Conservation (phyloP, 495 filamentous ascomycete genomes). For the Thermochaetoides thermophila region DNA sequence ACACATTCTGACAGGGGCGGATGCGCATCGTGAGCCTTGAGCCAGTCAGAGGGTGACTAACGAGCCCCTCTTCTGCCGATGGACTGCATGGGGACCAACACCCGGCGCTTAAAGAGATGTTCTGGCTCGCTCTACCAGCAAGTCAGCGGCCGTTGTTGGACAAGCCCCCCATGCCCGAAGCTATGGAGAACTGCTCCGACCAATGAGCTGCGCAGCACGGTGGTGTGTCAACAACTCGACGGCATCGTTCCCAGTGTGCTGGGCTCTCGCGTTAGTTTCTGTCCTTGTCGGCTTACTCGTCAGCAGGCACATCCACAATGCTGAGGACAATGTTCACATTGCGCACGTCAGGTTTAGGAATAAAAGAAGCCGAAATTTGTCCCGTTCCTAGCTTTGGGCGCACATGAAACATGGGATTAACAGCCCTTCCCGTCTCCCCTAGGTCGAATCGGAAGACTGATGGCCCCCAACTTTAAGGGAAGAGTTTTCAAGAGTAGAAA, state of each 20-base stretch:
- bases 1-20: slow-evolving; percentile 10
- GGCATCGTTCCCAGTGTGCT: slow-evolving; percentile 16
- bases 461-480: too few relatives aligned
- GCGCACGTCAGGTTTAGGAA: too few relatives aligned
- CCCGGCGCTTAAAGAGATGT: slow-evolving; percentile 23
- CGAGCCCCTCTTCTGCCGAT: slow-evolving; percentile 15
- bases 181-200: slow-evolving; percentile 5
- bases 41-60: slow-evolving; percentile 16
- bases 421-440: too few relatives aligned
- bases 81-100: slow-evolving; percentile 19
- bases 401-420: too few relatives aligned
- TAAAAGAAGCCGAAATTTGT: too few relatives aligned
- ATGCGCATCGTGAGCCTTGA: slow-evolving; percentile 20
- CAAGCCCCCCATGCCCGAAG: slow-evolving; percentile 7
- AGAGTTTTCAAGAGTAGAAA: too few relatives aligned
- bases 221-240: slow-evolving; percentile 2
- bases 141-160: slow-evolving; percentile 11
- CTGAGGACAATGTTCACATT: too few relatives aligned
- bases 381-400: too few relatives aligned
- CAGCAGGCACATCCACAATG: too few relatives aligned
- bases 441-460: too few relatives aligned
- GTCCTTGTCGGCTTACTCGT: too few relatives aligned
- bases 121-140: slow-evolving; percentile 16
- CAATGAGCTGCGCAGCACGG: slow-evolving; percentile 11
- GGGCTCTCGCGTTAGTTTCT: slow-evolving; percentile 7